Conservation (phyloP, 768 basidiomycete species). For the Coprinopsis strossmayeri region DNA sequence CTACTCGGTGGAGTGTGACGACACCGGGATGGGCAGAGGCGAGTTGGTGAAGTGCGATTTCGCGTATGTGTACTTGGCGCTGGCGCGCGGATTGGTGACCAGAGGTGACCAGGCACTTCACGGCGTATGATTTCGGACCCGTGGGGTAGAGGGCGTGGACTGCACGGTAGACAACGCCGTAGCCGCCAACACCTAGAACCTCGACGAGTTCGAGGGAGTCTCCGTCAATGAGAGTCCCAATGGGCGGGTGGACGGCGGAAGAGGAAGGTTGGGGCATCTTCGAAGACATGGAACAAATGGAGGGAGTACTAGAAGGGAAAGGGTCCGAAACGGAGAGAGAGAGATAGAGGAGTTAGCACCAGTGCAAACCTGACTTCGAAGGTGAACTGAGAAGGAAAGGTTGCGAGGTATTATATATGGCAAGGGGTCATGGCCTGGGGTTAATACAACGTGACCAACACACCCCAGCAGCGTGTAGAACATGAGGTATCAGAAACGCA, state of each 20-base stretch:
- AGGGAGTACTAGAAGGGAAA: constrained; percentile 16
- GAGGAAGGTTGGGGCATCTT: constrained; percentile 27
- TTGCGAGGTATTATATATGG: constrained; percentile 14
- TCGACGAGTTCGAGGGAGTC: constrained; percentile 82
- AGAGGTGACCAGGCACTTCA: constrained; percentile 82
- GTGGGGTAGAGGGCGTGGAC: constrained; percentile 52
- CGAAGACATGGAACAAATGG: constrained; percentile 25
- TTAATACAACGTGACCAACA: constrained; percentile 33
- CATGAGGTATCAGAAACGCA: constrained; percentile 62
- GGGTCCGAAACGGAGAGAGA: constrained; percentile 14
- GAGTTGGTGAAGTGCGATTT: constrained; percentile 83
- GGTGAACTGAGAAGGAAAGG: constrained; percentile 23
- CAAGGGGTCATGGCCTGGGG: constrained; percentile 2
- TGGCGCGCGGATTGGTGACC: constrained; percentile 47
- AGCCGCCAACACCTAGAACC: constrained; percentile 91
- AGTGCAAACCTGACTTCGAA: constrained; percentile 39
- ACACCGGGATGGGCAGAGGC: constrained; percentile 78
- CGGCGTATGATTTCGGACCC: constrained; percentile 64
- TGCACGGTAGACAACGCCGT: constrained; percentile 93
- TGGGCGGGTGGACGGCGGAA: constrained; percentile 48
- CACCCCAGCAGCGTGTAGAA: constrained; percentile 59
- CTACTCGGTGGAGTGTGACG: constrained; percentile 86
- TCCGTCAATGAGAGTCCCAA: constrained; percentile 85
- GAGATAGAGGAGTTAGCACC: constrained; percentile 32
- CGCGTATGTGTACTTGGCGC: constrained; percentile 82